phyloP scores from a whole-genome alignment of 1,139 yeast species.

The Scheffersomyces insectosa region DNA sequence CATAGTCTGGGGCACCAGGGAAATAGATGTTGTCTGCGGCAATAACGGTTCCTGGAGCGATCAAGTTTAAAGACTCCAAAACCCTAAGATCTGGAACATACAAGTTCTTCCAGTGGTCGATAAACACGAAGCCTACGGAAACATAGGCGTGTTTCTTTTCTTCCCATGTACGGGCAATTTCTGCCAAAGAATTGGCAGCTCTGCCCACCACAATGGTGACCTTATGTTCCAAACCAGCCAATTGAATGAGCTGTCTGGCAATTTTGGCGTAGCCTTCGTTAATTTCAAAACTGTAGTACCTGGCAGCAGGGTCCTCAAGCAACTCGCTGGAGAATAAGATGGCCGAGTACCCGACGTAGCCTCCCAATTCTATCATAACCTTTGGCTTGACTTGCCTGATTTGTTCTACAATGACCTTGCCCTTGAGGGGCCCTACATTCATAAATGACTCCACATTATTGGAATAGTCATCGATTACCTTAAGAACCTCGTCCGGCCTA shows the following conservation, averaged over 20 bases:
- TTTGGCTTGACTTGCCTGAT: conserved; percentile 29
- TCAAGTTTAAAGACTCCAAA: conserved; percentile 39
- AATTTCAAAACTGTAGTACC: conserved; percentile 40
- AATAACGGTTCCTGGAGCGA: conserved; percentile 41
- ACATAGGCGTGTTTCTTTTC: conserved; percentile 13
- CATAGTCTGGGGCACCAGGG: conserved; percentile 45
- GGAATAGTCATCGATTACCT: conserved; percentile 30
- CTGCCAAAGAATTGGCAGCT: conserved; percentile 31
- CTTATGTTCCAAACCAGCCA: conserved; percentile 37
- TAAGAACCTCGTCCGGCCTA: conserved; percentile 31
- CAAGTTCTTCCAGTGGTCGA: conserved; percentile 42
- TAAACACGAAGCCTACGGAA: conserved; percentile 36
- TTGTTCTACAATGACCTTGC: conserved; percentile 26
- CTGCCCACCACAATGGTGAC: conserved; percentile 40
- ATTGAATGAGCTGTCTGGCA: conserved; percentile 29
- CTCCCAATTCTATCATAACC: conserved; percentile 43
- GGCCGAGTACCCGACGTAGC: conserved; percentile 47
- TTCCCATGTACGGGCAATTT: conserved; percentile 15
- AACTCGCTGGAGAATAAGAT: conserved; percentile 34
- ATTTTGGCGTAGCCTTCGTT: conserved; percentile 34
- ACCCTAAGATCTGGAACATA: conserved; percentile 47
- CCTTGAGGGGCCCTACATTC: conserved; percentile 38
- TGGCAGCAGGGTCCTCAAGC: conserved; percentile 22
- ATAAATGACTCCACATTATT: conserved; percentile 17
- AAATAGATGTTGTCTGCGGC: conserved; percentile 39